These are phyloP conservation scores for Prunella vulgaris DNA, from an alignment of 257 asterid species.

Conservation along the genomic window DNA sequence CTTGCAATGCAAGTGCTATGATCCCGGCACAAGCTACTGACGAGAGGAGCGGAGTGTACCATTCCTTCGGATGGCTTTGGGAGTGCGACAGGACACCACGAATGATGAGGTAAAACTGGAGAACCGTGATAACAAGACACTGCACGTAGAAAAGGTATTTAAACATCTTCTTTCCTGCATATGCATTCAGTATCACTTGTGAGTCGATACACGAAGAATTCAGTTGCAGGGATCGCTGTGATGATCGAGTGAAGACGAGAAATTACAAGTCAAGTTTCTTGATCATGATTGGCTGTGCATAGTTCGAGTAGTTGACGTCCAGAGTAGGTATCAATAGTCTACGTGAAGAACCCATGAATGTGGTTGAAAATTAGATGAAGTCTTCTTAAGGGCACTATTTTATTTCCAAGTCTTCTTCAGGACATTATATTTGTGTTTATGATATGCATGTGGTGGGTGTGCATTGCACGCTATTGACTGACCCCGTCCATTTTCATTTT, in stretches of 20 bases:
- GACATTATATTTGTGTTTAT: not conserved
- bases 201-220: not conserved
- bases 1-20: conserved; percentile 38
- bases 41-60: conserved; percentile 36
- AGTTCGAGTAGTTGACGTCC: not conserved
- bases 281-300: not conserved
- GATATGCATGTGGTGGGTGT: conserved; percentile 4
- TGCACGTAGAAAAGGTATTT: conserved; percentile 32
- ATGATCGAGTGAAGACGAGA: not conserved
- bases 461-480: conserved; percentile 1
- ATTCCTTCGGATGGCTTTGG: conserved; percentile 18
- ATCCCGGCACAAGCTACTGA: conserved; percentile 41
- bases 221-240: not conserved
- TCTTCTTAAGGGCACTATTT: not conserved
- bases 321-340: not conserved
- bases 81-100: conserved; percentile 28
- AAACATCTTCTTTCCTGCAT: too few relatives aligned
- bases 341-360: not conserved
- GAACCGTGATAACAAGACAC: conserved; percentile 25
- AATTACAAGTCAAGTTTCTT: conserved; percentile 13
- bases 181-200: conserved; percentile 4
- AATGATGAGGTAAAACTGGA: conserved; percentile 29
- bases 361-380: not conserved
- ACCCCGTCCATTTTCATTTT: conserved; percentile 2
- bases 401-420: conserved; percentile 11